phyloP scores from a whole-genome alignment of 2,329 filamentous ascomycete species.

The Penicillium sp. region DNA sequence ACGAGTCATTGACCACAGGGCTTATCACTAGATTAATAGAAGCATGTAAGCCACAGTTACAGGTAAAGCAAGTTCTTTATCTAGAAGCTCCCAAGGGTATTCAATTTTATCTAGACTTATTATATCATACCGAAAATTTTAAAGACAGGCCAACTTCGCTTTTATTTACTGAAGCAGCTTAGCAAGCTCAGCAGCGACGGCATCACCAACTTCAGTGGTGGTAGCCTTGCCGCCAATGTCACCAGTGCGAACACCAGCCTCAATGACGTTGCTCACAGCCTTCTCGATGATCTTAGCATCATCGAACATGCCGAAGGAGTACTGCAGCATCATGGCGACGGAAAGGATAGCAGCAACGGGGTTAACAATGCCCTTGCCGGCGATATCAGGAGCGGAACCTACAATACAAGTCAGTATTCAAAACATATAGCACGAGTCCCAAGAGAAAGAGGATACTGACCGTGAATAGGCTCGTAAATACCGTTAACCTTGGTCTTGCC shows the following conservation, averaged over 20 bases:
- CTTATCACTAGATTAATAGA: no score
- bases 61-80: slow-evolving; percentile 1
- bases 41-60: not conserved
- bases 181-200: slow-evolving; percentile 71
- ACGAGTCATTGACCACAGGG: no score
- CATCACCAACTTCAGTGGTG: slow-evolving; percentile 80
- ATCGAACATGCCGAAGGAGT: slow-evolving; percentile 76
- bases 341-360: slow-evolving; percentile 90
- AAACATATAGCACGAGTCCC: not conserved
- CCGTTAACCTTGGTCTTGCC: slow-evolving; percentile 83
- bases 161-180: slow-evolving; percentile 58
- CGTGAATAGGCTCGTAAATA: slow-evolving; percentile 97
- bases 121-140: slow-evolving; percentile 22
- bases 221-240: slow-evolving; percentile 78
- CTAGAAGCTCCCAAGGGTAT: slow-evolving; percentile 22
- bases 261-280: slow-evolving; percentile 60
- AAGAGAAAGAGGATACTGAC: slow-evolving; percentile 47
- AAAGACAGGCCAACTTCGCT: not conserved
- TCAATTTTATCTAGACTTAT: slow-evolving; percentile 24
- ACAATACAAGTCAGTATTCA: not conserved
- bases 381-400: slow-evolving; percentile 92
- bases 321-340: slow-evolving; percentile 92
- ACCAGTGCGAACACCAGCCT: slow-evolving; percentile 73
- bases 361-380: slow-evolving; percentile 87
- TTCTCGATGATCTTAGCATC: slow-evolving; percentile 56